A percentile compares a stretch with the other conserved stretches of the same genome.
These are phyloP conservation scores for Prosopis cineraria DNA, from an alignment of 306 rosid species.

Conservation along the genomic window DNA sequence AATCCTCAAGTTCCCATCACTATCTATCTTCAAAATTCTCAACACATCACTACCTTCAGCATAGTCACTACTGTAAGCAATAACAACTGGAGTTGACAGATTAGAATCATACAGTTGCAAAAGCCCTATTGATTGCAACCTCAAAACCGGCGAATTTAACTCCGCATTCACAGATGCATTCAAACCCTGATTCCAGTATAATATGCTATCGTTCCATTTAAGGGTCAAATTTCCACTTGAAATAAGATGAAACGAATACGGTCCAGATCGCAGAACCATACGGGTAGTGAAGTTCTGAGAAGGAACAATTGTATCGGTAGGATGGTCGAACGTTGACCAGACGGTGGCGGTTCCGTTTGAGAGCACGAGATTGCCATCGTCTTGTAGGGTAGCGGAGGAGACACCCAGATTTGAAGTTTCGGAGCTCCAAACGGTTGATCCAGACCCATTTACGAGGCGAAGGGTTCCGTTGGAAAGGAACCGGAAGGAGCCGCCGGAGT, in stretches of 20 bases:
- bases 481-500: constrained; percentile 52
- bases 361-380: constrained; percentile 56
- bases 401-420: constrained; percentile 52
- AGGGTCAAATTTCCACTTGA: constrained; percentile 54
- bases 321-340: constrained; percentile 73
- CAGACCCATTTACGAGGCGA: constrained; percentile 63
- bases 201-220: constrained; percentile 50
- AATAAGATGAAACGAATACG: constrained; percentile 49
- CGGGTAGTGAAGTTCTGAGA: constrained; percentile 52
- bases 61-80: constrained; percentile 71
- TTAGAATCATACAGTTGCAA: constrained; percentile 51
- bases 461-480: constrained; percentile 60
- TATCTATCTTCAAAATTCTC: constrained; percentile 59
- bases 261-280: constrained; percentile 53
- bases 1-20: constrained; percentile 77
- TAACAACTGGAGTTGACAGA: constrained; percentile 32
- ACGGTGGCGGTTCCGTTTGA: constrained; percentile 36
- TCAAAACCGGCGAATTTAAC: constrained; percentile 48
- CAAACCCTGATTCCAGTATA: constrained; percentile 60
- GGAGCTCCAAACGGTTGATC: constrained; percentile 59
- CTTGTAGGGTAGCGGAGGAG: constrained; percentile 52
- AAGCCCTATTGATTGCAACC: constrained; percentile 46
- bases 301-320: constrained; percentile 65
- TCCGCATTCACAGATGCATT: constrained; percentile 49
- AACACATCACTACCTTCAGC: constrained; percentile 44